phyloP scores from a whole-genome alignment of 139 green algal genomes.

The Gonium pectorale region DNA sequence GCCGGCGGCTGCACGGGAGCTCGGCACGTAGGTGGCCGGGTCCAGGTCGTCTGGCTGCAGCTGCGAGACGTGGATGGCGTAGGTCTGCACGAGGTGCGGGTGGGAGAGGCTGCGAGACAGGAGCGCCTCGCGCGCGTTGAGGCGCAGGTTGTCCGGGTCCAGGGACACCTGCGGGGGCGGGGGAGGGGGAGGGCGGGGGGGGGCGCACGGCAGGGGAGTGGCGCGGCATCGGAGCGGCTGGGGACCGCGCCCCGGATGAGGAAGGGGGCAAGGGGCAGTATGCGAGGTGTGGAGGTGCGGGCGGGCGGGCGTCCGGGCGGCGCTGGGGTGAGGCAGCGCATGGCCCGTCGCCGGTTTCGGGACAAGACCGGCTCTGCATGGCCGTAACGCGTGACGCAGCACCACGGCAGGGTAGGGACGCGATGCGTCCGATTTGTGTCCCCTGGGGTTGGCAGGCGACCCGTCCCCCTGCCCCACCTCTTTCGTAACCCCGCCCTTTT shows the following conservation, averaged over 20 bases:
- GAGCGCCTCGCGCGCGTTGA: background rate
- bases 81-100: background rate
- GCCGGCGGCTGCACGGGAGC: no score
- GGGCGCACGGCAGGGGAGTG: background rate
- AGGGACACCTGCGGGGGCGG: background rate
- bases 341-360: background rate
- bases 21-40: no score
- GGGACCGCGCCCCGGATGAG: background rate
- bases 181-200: background rate
- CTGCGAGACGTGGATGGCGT: background rate
- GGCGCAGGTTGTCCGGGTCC: background rate
- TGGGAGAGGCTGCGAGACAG: background rate
- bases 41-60: background rate
- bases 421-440: no score
- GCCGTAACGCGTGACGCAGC: no score
- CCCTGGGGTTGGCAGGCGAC: background rate
- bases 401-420: no score
- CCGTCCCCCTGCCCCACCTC: background rate
- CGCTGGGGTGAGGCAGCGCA: background rate
- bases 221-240: background rate
- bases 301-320: no score
- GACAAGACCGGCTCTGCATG: no score
- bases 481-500: background rate
- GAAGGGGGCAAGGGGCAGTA: background rate
- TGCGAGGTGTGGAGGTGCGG: background rate